Percentiles rank a stretch among this genome's conserved stretches.
phyloP scores from a whole-genome alignment of 164 flowering plant genomes.

The Vitis cinerea region DNA sequence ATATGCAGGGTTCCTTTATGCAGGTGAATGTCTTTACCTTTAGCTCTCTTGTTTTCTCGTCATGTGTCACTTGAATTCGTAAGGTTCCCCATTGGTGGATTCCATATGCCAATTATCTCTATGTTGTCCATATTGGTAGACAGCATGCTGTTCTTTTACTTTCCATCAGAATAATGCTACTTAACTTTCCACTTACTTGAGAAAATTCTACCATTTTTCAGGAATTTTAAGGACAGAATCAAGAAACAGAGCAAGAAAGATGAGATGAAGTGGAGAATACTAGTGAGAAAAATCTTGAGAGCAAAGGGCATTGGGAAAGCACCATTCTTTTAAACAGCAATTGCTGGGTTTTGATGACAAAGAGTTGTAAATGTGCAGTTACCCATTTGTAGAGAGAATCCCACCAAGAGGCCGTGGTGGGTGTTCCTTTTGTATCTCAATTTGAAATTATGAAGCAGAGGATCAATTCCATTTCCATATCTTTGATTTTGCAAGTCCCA shows the following conservation, averaged over 20 bases:
- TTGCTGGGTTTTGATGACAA: constrained; percentile 16
- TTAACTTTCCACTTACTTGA: background rate
- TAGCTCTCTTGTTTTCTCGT: background rate
- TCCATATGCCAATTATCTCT: background rate
- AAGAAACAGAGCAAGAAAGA: constrained; percentile 71
- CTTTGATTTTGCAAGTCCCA: no score
- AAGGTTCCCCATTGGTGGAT: no score
- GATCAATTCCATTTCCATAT: no score
- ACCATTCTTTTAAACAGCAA: constrained; percentile 36
- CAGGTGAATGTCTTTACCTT: constrained; percentile 36
- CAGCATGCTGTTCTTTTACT: background rate
- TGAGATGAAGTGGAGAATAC: constrained; percentile 65
- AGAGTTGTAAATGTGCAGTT: no score
- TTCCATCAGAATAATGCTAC: background rate
- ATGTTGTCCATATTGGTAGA: background rate
- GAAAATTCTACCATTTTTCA: constrained; percentile 20
- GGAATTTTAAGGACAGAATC: constrained; percentile 61
- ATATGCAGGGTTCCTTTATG: constrained; percentile 76
- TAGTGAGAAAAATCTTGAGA: constrained; percentile 59
- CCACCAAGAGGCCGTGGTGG: no score
- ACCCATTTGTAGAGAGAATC: no score
- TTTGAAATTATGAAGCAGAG: constrained; percentile 27
- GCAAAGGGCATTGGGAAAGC: constrained; percentile 45
- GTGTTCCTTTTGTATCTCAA: no score
- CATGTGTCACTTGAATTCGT: background rate